These are phyloP conservation scores for Leishmania tarentolae DNA, from an alignment of 208 protist genomes.

Conservation along the genomic window DNA sequence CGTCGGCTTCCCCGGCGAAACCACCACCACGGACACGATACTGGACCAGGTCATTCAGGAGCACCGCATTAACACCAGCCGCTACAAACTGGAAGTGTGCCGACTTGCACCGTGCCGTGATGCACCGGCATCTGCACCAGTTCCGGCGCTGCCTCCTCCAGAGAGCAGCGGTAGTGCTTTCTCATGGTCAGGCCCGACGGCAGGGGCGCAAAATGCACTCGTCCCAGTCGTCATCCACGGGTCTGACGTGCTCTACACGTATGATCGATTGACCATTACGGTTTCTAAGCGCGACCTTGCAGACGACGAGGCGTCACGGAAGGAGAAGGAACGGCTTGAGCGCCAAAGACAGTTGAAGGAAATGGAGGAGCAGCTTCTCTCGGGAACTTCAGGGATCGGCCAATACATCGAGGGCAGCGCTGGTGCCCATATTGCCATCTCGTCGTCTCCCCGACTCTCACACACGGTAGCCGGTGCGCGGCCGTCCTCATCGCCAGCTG, in stretches of 20 bases:
- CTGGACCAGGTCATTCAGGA: conserved; percentile 59
- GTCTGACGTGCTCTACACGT: conserved; percentile 50
- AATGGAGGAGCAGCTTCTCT: conserved; percentile 48
- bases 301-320: conserved; percentile 44
- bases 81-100: conserved; percentile 68
- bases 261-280: conserved; percentile 68
- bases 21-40: conserved; percentile 40
- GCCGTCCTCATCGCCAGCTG: not conserved
- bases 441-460: not conserved
- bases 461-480: not conserved
- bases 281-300: conserved; percentile 63
- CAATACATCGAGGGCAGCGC: not conserved
- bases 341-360: conserved; percentile 40
- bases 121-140: conserved; percentile 3
- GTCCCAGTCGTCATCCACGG: conserved; percentile 13
- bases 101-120: conserved; percentile 21
- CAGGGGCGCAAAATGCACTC: conserved; percentile 2
- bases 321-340: conserved; percentile 37
- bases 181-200: not conserved
- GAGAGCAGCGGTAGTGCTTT: not conserved
- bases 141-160: not conserved
- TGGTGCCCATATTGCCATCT: not conserved
- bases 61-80: conserved; percentile 75
- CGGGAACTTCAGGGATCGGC: not conserved
- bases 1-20: conserved; percentile 65